Conservation (phyloP, 2,329 filamentous ascomycete genomes). For the Beauveria sp. region DNA sequence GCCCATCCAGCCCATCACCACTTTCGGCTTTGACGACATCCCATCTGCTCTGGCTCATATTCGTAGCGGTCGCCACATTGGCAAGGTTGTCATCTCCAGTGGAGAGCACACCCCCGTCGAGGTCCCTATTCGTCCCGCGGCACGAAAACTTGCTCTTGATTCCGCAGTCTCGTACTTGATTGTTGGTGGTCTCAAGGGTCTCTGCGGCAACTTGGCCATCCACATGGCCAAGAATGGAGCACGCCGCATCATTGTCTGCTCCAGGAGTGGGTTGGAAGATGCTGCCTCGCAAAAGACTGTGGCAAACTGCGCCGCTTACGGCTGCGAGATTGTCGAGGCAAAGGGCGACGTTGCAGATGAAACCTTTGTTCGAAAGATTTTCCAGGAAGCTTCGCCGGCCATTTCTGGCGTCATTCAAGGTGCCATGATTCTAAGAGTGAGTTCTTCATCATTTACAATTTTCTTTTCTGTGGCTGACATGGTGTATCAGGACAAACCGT, state of each 20-base stretch:
- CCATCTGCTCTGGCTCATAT: slow-evolving; percentile 31
- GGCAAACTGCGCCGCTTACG: slow-evolving; percentile 15
- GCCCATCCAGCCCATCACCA: slow-evolving; percentile 18
- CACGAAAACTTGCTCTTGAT: background rate
- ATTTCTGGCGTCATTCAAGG: slow-evolving; percentile 30
- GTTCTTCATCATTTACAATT: background rate
- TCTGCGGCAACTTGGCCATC: slow-evolving; percentile 19
- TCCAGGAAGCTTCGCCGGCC: slow-evolving; percentile 14
- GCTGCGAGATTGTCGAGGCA: slow-evolving; percentile 18
- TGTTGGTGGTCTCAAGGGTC: slow-evolving; percentile 21
- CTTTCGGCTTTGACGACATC: slow-evolving; percentile 21
- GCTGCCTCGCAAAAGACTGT: slow-evolving; percentile 14
- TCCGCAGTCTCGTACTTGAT: slow-evolving; percentile 19
- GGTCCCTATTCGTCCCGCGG: background rate
- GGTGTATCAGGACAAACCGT: background rate
- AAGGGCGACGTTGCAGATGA: slow-evolving; percentile 20
- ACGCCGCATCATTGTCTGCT: slow-evolving; percentile 20
- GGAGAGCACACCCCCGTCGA: background rate
- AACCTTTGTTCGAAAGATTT: slow-evolving; percentile 17
- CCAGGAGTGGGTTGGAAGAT: slow-evolving; percentile 16
- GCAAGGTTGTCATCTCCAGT: slow-evolving; percentile 23
- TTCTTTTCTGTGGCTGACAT: background rate
- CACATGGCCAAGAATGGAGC: slow-evolving; percentile 23
- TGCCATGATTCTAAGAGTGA: slow-evolving; percentile 25
- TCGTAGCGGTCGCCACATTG: slow-evolving; percentile 32